These are phyloP conservation scores for Ceratocystis diversiconidia DNA, from an alignment of 2,329 filamentous ascomycete genomes.

Conservation along the genomic window DNA sequence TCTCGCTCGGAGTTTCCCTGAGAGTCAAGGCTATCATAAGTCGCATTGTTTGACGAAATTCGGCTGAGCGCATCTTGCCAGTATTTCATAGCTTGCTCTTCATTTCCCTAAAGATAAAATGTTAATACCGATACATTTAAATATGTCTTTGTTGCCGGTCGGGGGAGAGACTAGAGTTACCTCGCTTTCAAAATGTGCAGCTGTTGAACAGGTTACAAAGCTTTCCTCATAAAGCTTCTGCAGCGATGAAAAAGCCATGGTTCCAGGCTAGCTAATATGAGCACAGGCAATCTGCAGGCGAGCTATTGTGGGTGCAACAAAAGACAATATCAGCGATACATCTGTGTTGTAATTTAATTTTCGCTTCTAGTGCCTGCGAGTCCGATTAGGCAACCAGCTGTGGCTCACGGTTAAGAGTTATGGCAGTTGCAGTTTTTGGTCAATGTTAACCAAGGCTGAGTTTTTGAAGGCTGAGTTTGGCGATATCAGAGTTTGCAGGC, in stretches of 20 bases:
- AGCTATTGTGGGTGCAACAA: not conserved
- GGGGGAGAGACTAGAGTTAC: slow-evolving; percentile 31
- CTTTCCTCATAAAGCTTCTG: slow-evolving; percentile 98
- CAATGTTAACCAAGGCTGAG: not conserved
- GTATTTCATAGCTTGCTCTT: slow-evolving; percentile 75
- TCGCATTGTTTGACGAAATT: slow-evolving; percentile 59
- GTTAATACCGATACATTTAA: not conserved
- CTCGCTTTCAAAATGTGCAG: slow-evolving; percentile 90
- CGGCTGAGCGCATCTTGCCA: slow-evolving; percentile 82
- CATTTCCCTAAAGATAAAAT: slow-evolving; percentile 53
- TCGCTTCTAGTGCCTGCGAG: not conserved
- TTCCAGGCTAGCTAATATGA: slow-evolving; percentile 20
- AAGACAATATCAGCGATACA: not conserved
- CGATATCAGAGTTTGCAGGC: not conserved
- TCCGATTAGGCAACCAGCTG: not conserved
- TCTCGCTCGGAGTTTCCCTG: slow-evolving; percentile 73
- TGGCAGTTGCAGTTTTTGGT: not conserved
- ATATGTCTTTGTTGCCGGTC: not conserved
- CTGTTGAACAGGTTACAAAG: slow-evolving; percentile 87
- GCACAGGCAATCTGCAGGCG: not conserved
- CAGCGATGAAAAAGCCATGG: slow-evolving; percentile 50
- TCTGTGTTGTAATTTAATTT: not conserved
- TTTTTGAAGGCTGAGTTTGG: not conserved
- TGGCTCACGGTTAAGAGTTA: not conserved
- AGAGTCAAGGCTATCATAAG: slow-evolving; percentile 50